Evolutionary conservation across 371 early-diverging fungal genomes (phyloP).

Genomic region (Rhizopus delemar): DNA sequence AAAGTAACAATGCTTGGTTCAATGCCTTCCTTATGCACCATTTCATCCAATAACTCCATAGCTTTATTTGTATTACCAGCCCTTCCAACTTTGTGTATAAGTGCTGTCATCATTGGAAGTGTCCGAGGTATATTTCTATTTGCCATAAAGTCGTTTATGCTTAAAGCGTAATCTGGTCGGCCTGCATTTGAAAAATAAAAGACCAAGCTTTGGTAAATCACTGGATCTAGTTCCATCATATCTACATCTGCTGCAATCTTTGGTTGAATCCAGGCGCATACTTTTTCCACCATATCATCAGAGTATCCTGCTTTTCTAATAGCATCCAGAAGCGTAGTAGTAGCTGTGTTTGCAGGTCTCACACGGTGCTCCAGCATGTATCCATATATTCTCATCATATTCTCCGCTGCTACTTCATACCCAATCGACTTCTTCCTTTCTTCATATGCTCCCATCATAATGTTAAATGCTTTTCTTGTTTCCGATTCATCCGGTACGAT

Average conservation of each 20-base stretch:
- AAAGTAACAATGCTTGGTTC: conserved; percentile 44
- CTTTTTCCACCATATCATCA: conserved; percentile 26
- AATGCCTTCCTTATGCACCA: conserved; percentile 22
- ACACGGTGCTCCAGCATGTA: conserved; percentile 36
- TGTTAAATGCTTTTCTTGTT: conserved; percentile 38
- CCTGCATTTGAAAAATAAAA: conserved; percentile 45
- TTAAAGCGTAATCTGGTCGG: conserved; percentile 39
- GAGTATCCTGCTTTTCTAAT: conserved; percentile 25
- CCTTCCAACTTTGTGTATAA: conserved; percentile 53
- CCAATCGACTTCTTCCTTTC: conserved; percentile 28
- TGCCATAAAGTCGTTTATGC: conserved; percentile 45
- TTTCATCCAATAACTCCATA: conserved; percentile 39
- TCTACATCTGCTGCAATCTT: conserved; percentile 28
- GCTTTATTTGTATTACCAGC: conserved; percentile 35
- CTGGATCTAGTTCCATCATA: conserved; percentile 25
- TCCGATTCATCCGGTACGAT: conserved; percentile 19
- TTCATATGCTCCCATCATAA: conserved; percentile 35
- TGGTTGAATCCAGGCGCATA: conserved; percentile 44
- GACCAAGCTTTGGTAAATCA: conserved; percentile 34
- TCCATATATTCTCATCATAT: conserved; percentile 37
- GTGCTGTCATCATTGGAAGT: conserved; percentile 36
- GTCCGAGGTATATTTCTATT: conserved; percentile 33
- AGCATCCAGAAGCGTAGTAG: conserved; percentile 27
- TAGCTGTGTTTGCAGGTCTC: conserved; percentile 19
- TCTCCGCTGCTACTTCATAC: conserved; percentile 17